A percentile compares a stretch with the other conserved stretches of the same genome.
These are phyloP conservation scores for Pezizomycotina sp. DNA, from an alignment of 2,329 filamentous ascomycete genomes.

Conservation along the genomic window DNA sequence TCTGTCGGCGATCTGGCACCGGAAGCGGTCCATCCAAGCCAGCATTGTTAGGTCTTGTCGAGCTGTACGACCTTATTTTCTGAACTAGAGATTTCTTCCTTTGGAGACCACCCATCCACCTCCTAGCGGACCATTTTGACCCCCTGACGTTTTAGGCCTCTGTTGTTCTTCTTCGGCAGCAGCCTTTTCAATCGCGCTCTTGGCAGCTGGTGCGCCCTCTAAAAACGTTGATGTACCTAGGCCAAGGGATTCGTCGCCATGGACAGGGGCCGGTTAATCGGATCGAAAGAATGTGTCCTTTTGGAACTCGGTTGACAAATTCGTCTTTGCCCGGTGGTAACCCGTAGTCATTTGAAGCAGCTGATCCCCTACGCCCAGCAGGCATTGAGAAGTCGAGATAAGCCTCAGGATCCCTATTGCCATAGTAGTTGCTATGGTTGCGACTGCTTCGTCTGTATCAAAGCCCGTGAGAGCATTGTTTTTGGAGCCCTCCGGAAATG, in stretches of 20 bases:
- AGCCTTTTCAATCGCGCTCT: constrained; percentile 46
- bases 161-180: constrained; percentile 31
- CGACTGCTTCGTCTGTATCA: constrained; percentile 68
- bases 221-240: constrained; percentile 90
- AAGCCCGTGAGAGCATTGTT: constrained; percentile 85
- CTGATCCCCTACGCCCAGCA: constrained; percentile 30
- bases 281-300: constrained; percentile 42
- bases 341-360: constrained; percentile 8
- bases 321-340: constrained; percentile 6
- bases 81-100: constrained; percentile 93
- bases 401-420: constrained; percentile 58
- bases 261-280: constrained; percentile 38
- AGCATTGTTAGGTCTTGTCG: constrained; percentile 11
- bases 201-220: constrained; percentile 78
- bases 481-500: constrained; percentile 77
- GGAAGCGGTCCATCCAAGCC: constrained; percentile 11
- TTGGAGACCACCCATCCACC: constrained; percentile 43
- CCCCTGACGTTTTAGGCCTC: constrained; percentile 21
- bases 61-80: constrained; percentile 63
- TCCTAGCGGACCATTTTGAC: constrained; percentile 8
- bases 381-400: constrained; percentile 61
- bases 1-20: constrained; percentile 17
- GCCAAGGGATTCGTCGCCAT: constrained; percentile 68
- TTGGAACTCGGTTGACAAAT: constrained; percentile 20
- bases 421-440: constrained; percentile 78